Evolutionary conservation across 208 protist genomes (phyloP).

Genomic region (Leishmania major): DNA sequence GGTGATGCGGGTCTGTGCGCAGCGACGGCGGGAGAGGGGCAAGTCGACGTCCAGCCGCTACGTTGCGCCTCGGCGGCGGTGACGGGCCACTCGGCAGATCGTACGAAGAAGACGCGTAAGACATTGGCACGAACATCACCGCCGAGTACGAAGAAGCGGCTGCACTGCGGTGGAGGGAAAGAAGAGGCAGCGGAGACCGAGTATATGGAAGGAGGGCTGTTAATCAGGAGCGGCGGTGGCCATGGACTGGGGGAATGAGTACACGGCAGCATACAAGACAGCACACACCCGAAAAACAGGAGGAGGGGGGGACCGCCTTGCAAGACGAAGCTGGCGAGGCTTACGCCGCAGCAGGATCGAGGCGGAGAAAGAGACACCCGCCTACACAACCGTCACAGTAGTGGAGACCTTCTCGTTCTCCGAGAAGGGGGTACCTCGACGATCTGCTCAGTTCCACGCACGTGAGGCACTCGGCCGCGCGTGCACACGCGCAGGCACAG

Average conservation of each 20-base stretch:
- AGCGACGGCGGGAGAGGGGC: slow-evolving; percentile 17
- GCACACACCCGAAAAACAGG: background rate
- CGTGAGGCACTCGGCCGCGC: background rate
- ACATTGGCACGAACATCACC: background rate
- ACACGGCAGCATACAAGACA: background rate
- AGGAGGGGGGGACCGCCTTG: background rate
- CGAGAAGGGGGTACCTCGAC: background rate
- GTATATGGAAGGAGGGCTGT: background rate
- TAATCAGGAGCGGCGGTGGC: background rate
- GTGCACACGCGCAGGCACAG: background rate
- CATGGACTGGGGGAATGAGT: background rate
- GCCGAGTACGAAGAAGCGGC: no score
- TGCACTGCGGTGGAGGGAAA: no score
- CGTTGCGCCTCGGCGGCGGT: slow-evolving; percentile 6
- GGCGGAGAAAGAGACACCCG: background rate
- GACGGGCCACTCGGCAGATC: background rate
- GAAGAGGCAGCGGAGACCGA: background rate
- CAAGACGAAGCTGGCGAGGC: background rate
- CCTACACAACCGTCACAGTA: no score
- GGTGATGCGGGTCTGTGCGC: background rate
- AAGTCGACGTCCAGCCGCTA: slow-evolving; percentile 20
- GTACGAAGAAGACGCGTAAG: background rate
- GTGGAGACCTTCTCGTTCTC: background rate
- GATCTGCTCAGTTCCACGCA: background rate
- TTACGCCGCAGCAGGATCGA: background rate